Percentiles rank a stretch among this genome's conserved stretches.
Evolutionary conservation across 805 yeast genomes (phyloP).

Genomic region (Suhomyces emberorum): DNA sequence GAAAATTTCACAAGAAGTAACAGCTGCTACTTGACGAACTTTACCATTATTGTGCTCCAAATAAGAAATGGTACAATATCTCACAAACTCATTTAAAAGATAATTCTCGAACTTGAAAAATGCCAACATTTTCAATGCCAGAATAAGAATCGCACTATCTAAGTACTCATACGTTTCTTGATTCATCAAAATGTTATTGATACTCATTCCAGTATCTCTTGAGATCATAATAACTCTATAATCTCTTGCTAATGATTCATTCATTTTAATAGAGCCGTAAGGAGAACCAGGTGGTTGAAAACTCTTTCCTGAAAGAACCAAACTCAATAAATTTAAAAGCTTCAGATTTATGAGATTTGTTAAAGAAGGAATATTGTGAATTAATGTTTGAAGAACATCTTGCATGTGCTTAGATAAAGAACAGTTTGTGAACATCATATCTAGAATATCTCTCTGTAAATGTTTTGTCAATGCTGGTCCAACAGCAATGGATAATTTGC

Average conservation of each 20-base stretch:
- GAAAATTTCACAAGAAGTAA: conserved; percentile 76
- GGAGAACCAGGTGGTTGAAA: conserved; percentile 89
- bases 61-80: conserved; percentile 79
- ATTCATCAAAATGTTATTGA: conserved; percentile 30
- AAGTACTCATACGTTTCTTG: conserved; percentile 30
- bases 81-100: conserved; percentile 81
- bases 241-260: conserved; percentile 64
- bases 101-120: conserved; percentile 71
- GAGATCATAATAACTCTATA: conserved; percentile 72
- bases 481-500: conserved; percentile 80
- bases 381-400: conserved; percentile 64
- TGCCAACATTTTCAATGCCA: conserved; percentile 74
- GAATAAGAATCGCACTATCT: conserved; percentile 55
- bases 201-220: conserved; percentile 57
- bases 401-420: conserved; percentile 83
- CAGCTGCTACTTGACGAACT: conserved; percentile 80
- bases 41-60: conserved; percentile 75
- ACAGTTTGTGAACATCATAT: conserved; percentile 69
- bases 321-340: conserved; percentile 66
- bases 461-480: conserved; percentile 93
- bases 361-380: conserved; percentile 74
- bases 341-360: conserved; percentile 70
- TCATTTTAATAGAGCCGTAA: conserved; percentile 55
- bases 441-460: conserved; percentile 75
- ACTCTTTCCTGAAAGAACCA: conserved; percentile 74